Base-by-base conservation (phyloP, 306 rosid species). In the Nissolia schottii region DNA sequence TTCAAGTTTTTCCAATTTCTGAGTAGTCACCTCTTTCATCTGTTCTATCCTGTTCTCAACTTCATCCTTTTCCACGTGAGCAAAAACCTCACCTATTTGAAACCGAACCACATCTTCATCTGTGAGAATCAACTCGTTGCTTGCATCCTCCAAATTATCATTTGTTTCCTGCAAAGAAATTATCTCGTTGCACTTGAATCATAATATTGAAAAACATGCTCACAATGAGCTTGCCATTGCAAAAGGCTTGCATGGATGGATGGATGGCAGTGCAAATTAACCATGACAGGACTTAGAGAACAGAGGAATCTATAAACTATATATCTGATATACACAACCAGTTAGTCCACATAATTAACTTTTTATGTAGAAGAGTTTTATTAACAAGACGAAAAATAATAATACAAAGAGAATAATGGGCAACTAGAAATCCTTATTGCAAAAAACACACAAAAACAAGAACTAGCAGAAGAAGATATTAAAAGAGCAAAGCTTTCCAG, bases 21-120 rank as follows among this genome's bases (percentile, higher is more conserved):
- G 76, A 80, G 71, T 75, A 10, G 92, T 91, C 54, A 43, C 90
- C 74, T 77, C 91, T 84, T 89, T 81, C 95, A 94, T 72, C 55
- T 82, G 74, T 57, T 94, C 97, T 70, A 94, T 87, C 81, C 84
- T 89, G 85, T 8, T 78, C 84, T 94, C 97, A 54, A 91, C 98
- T 68, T 89, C 96, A 48, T 94, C 97, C 81, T 68, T 89, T 1
- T 96, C 84, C 53, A 94, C 94, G 77, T 94, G 98, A 29, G 90
- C 96, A 75, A 91, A 94, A 40, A 94, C 90, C 80, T 91, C 97
- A 53, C 98, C 97, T 23, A 91, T 83, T 78, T 94, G 97, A 85
- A 89, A 91, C 20, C 96, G 85, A 73, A 91, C 87, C 29, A 85
- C 81, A 31, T 94, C 98, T 76, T 94, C 98, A 25, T 94, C 98